phyloP scores from a whole-genome alignment of 2,329 filamentous ascomycete genomes.

The Calonectria ilicicola region DNA sequence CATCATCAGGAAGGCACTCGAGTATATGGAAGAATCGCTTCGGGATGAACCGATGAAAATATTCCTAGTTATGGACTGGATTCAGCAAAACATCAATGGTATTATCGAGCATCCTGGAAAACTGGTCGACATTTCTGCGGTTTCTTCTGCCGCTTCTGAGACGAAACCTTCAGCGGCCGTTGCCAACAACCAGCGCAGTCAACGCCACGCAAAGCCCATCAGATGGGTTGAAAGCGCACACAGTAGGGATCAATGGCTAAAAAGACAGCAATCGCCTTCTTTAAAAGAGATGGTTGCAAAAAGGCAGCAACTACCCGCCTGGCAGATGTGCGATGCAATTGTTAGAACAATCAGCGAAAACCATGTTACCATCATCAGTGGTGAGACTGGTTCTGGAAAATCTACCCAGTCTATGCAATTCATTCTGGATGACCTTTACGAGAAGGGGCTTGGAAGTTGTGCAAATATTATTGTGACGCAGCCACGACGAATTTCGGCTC shows the following conservation, averaged over 20 bases:
- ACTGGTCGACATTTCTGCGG: conserved; percentile 85
- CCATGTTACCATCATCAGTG: conserved; percentile 95
- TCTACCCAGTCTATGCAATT: conserved; percentile 98
- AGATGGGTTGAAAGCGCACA: conserved; percentile 70
- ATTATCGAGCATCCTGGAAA: conserved; percentile 88
- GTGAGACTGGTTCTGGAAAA: conserved; percentile 97
- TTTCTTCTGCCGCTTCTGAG: conserved; percentile 75
- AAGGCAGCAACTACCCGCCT: conserved; percentile 84
- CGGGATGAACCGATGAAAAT: conserved; percentile 89
- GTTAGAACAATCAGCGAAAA: conserved; percentile 79
- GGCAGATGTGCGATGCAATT: conserved; percentile 83
- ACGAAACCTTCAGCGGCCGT: conserved; percentile 50
- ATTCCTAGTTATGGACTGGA: conserved; percentile 90
- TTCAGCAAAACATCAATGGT: conserved; percentile 84
- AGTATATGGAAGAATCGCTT: conserved; percentile 77
- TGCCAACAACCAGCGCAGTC: conserved; percentile 44
- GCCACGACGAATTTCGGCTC: conserved; percentile 91
- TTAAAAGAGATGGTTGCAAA: conserved; percentile 81
- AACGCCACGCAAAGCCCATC: conserved; percentile 68
- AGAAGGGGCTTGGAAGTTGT: conserved; percentile 76
- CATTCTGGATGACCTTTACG: conserved; percentile 90
- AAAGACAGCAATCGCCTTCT: conserved; percentile 71
- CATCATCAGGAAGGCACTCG: conserved; percentile 81
- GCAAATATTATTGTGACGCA: conserved; percentile 97
- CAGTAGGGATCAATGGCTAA: conserved; percentile 77